These are phyloP conservation scores for Coniella lustricola DNA, from an alignment of 2,329 filamentous ascomycete species.

Conservation along the genomic window DNA sequence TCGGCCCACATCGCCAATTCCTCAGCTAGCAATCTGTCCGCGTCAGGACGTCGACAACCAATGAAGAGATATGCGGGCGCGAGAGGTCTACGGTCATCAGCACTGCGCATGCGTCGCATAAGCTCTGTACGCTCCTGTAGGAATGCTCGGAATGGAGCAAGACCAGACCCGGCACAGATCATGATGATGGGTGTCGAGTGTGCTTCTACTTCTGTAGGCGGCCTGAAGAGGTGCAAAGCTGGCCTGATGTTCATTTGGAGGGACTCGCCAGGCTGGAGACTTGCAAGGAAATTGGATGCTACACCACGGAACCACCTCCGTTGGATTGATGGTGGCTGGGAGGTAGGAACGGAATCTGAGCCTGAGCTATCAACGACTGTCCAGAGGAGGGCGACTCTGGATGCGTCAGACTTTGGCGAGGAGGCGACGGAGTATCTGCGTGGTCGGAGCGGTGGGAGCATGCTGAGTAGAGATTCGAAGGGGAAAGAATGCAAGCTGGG, in stretches of 20 bases:
- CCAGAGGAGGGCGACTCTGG: no score
- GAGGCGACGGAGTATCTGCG: constrained; percentile 78
- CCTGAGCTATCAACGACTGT: no score
- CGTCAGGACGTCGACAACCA: constrained; percentile 29
- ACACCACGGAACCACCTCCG: constrained; percentile 48
- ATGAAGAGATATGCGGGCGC: constrained; percentile 34
- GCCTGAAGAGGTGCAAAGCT: constrained; percentile 38
- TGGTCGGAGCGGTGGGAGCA: constrained; percentile 70
- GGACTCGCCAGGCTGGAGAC: constrained; percentile 35
- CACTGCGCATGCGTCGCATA: constrained; percentile 56
- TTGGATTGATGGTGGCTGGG: no score
- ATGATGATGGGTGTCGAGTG: constrained; percentile 40
- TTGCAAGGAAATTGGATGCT: constrained; percentile 53
- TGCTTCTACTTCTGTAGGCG: constrained; percentile 36
- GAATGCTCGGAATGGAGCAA: constrained; percentile 59
- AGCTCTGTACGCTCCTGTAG: constrained; percentile 53
- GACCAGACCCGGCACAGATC: constrained; percentile 45
- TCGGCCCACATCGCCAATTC: constrained; percentile 21
- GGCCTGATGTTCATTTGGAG: constrained; percentile 44
- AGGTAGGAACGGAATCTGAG: no score
- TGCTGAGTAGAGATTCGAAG: constrained; percentile 59
- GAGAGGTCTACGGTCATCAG: constrained; percentile 13
- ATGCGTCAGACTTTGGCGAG: no score
- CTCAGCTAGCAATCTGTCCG: constrained; percentile 27
- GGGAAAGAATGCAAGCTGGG: no score